Conservation (phyloP, 441 rosid genomes). For the Brassica hybrid region DNA sequence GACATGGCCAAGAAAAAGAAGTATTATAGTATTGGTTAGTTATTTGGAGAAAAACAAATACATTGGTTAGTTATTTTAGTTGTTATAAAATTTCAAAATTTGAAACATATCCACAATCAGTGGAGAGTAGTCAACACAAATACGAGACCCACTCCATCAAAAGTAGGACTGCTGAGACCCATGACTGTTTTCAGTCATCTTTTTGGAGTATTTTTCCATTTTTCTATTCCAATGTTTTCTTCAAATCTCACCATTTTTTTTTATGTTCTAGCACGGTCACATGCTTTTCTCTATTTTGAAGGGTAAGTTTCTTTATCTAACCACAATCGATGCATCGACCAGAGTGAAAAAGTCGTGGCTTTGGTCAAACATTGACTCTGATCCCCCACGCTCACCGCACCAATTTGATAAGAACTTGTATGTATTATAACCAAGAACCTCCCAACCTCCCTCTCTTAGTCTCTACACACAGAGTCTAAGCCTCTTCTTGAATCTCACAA, state of each 20-base stretch:
- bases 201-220: neutral
- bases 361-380: slow-evolving; percentile 43
- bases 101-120: slow-evolving; percentile 29
- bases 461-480: too few relatives aligned
- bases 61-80: slow-evolving; percentile 27
- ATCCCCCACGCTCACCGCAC: too few relatives aligned
- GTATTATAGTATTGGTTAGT: slow-evolving; percentile 6
- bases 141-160: slow-evolving; percentile 31
- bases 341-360: slow-evolving; percentile 6
- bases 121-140: slow-evolving; percentile 40
- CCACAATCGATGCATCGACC: slow-evolving; percentile 33
- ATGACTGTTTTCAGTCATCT: slow-evolving; percentile 18
- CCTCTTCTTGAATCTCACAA: too few relatives aligned
- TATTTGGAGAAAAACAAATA: neutral
- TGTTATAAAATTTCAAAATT: slow-evolving; percentile 18
- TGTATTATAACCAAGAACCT: too few relatives aligned
- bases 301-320: slow-evolving; percentile 3
- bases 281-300: slow-evolving; percentile 3
- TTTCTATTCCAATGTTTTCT: neutral
- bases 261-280: slow-evolving; percentile 22
- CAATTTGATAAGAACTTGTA: too few relatives aligned
- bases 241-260: slow-evolving; percentile 2
- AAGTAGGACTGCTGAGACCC: slow-evolving; percentile 29
- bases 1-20: slow-evolving; percentile 2
- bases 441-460: too few relatives aligned